phyloP scores from a whole-genome alignment of 2,329 filamentous ascomycete species.

The Pyrenophora graminea region DNA sequence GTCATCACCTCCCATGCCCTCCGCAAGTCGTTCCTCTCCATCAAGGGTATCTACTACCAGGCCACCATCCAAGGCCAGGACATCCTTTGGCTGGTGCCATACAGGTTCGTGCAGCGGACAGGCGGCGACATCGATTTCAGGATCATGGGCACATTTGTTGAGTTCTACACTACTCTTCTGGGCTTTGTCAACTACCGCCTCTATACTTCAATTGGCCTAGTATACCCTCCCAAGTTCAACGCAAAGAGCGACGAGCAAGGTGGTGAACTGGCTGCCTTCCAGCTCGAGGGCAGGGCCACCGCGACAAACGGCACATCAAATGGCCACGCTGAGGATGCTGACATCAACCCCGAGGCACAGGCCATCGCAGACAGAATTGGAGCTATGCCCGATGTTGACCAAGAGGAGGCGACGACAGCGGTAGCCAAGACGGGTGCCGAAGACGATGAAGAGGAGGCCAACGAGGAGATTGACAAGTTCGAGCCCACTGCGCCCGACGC shows the following conservation, averaged over 20 bases:
- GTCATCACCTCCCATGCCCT: conserved; percentile 89
- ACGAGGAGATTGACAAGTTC: conserved; percentile 80
- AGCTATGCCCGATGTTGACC: conserved; percentile 39
- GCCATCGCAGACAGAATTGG: conserved; percentile 54
- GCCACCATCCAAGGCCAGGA: conserved; percentile 97
- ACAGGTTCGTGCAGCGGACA: conserved; percentile 95
- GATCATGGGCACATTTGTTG: conserved; percentile 98
- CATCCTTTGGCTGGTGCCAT: conserved; percentile 94
- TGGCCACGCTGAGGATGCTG: conserved; percentile 27
- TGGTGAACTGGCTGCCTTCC: conserved; percentile 88
- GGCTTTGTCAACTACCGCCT: conserved; percentile 96
- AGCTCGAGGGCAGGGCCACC: conserved; percentile 74
- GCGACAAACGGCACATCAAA: conserved; percentile 38
- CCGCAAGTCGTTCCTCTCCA: conserved; percentile 94
- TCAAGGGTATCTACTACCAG: conserved; percentile 99
- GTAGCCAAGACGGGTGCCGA: conserved; percentile 16
- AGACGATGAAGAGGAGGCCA: conserved; percentile 42
- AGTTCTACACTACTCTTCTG: conserved; percentile 96
- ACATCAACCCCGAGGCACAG: conserved; percentile 51
- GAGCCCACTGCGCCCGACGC: conserved; percentile 81
- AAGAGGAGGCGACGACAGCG: conserved; percentile 45
- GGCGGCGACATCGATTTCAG: conserved; percentile 95
- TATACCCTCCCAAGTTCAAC: conserved; percentile 96
- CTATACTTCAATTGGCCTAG: conserved; percentile 86
- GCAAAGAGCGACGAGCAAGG: conserved; percentile 82